phyloP scores from a whole-genome alignment of 192 early-diverging fungal genomes.

The Coemansia sp. region DNA sequence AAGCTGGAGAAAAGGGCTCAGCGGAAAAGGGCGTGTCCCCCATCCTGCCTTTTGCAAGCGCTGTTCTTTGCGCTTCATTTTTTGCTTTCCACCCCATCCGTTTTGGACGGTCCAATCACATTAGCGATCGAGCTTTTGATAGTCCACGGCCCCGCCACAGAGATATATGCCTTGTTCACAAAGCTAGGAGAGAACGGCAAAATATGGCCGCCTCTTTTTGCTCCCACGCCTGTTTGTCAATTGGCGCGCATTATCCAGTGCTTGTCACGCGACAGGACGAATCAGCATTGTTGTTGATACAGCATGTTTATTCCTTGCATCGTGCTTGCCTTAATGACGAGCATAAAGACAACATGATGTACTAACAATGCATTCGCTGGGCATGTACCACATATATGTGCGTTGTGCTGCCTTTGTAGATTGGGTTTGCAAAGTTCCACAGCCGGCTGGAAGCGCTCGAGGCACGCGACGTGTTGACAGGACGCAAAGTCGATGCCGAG shows the following conservation, averaged over 20 bases:
- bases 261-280: background rate
- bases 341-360: slow-evolving; percentile 5
- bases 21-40: background rate
- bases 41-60: background rate
- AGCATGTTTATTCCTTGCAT: slow-evolving; percentile 1
- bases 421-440: slow-evolving; percentile 98
- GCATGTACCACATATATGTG: background rate
- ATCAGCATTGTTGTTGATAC: background rate
- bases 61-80: slow-evolving; percentile 6
- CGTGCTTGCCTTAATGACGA: slow-evolving; percentile 4
- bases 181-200: background rate
- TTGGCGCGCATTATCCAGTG: background rate
- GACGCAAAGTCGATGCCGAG: slow-evolving; percentile 88
- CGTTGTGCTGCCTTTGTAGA: slow-evolving; percentile 39
- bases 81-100: slow-evolving; percentile 10
- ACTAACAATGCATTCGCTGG: background rate
- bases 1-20: background rate
- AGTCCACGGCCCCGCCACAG: slow-evolving; percentile 10
- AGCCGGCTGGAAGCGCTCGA: slow-evolving; percentile 86
- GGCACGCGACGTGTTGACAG: slow-evolving; percentile 89
- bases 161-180: background rate
- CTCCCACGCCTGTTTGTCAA: background rate
- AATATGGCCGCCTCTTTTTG: slow-evolving; percentile 2
- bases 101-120: slow-evolving; percentile 12
- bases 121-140: slow-evolving; percentile 17